Conservation (phyloP, 2,329 filamentous ascomycete species). For the Colletotrichum sp. region DNA sequence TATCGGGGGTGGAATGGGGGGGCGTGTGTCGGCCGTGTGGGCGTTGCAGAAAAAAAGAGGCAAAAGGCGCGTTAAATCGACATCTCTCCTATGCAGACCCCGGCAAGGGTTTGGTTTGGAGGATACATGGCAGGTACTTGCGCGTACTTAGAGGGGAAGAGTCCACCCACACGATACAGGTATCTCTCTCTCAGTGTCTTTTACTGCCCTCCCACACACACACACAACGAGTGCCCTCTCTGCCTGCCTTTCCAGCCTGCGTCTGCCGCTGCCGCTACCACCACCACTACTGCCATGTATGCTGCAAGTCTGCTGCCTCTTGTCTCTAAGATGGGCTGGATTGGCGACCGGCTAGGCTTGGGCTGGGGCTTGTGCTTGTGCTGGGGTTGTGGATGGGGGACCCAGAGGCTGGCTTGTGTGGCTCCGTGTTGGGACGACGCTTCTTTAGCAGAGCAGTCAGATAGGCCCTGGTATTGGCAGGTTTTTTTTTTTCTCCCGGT, state of each 20-base stretch:
- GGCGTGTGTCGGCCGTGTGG: not conserved
- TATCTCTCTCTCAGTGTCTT: not conserved
- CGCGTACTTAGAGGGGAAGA: conserved; percentile 12
- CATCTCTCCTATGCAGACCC: not conserved
- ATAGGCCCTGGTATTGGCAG: not conserved
- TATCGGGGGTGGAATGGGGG: too few relatives aligned
- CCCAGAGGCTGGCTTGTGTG: conserved; percentile 18
- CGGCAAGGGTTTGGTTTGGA: conserved; percentile 2
- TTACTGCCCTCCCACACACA: not conserved
- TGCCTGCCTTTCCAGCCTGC: conserved; percentile 3
- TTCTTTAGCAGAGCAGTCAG: conserved; percentile 15
- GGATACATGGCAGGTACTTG: conserved; percentile 16
- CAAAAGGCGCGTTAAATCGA: conserved; percentile 14
- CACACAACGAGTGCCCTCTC: not conserved
- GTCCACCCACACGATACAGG: conserved; percentile 3
- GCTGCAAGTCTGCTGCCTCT: conserved; percentile 8
- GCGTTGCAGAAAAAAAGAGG: conserved; percentile 8
- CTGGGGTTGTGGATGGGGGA: conserved; percentile 1
- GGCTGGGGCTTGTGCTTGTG: not conserved
- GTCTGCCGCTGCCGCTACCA: not conserved
- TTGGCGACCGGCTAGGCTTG: not conserved
- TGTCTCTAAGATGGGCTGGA: conserved; percentile 15
- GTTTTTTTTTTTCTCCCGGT: not conserved
- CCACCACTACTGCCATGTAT: not conserved
- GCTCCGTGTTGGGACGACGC: conserved; percentile 21